Evolutionary conservation across 208 protist genomes (phyloP), one percentile per base, ranked within the genome.

Genomic region (Leishmania braziliensis): DNA sequence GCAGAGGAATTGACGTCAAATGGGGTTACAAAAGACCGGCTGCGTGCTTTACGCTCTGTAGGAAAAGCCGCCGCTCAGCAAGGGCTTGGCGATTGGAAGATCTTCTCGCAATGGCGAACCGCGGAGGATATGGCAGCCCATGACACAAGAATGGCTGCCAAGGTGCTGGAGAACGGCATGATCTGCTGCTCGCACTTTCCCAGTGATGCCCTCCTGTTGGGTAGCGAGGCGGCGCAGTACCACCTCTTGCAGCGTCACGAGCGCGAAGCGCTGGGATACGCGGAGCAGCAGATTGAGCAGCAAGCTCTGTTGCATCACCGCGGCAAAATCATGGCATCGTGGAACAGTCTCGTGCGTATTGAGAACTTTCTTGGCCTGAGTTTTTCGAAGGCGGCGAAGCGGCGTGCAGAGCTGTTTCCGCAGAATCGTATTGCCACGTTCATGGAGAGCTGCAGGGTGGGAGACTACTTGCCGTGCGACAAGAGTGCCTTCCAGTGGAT

Each of bases 61-160:
- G 94, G 94, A 12, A 96, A 97, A 77, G 62, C 60, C 9, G 94
- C 94, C 2, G 91, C 87, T 51, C 78, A 86, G 39, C 77, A 92
- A 50, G 84, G 80, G 75, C 54, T 95, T 43, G 80, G 78, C n/a
- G 92, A 96, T 65, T 96, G 92, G 91, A 91, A 90, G 80, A 81
- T 97, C 56, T 97, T 91, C 86, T 89, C 91, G 46, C 94, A 97
- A 81, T 97, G 94, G 94, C 84, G 85, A 63, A 86, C 62, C 18
- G 83, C 79, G 3, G 92, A 97, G 75, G 73, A 84, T 23, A 81
- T 77, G 79, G 77, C 92, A 50, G 78, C 86, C 5, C 77, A 82
- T 48, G 92, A 97, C 83, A 29, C 69, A 0, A 88, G 88, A 54
- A 95, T 97, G 91, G 88, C 92, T 48, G 79, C 86, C 0, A 93